These are phyloP conservation scores for Auriscalpium microsporum DNA, from an alignment of 768 basidiomycete genomes.

Conservation along the genomic window DNA sequence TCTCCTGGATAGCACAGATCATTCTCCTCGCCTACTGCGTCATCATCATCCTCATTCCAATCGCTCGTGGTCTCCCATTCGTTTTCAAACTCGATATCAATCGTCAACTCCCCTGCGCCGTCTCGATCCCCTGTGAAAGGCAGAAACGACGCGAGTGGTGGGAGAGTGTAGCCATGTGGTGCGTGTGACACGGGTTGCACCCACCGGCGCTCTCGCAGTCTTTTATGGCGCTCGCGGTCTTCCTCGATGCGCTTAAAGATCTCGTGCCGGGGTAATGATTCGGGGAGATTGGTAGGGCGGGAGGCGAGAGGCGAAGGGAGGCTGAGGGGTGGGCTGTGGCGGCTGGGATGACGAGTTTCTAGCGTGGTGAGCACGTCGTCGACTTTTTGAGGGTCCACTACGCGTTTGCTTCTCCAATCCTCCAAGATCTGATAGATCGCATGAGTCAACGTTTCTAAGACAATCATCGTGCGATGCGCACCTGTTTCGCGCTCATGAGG, in stretches of 20 bases:
- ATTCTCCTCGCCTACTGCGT: slow-evolving; percentile 64
- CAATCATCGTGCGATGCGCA: slow-evolving; percentile 22
- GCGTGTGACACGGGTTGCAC: slow-evolving; percentile 67
- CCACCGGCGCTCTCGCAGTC: slow-evolving; percentile 85
- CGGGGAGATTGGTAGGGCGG: slow-evolving; percentile 17
- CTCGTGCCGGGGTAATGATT: slow-evolving; percentile 39
- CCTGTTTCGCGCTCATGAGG: slow-evolving; percentile 81
- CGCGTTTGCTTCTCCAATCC: slow-evolving; percentile 79
- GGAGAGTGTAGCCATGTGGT: slow-evolving; percentile 31
- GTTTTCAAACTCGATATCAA: slow-evolving; percentile 83
- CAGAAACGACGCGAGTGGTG: slow-evolving; percentile 49
- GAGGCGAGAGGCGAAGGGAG: slow-evolving; percentile 15
- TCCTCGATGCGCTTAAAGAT: slow-evolving; percentile 85
- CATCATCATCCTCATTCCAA: slow-evolving; percentile 86
- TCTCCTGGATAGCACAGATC: slow-evolving; percentile 56
- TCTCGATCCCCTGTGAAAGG: slow-evolving; percentile 45
- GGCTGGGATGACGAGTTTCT: slow-evolving; percentile 33
- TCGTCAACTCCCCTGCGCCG: slow-evolving; percentile 49
- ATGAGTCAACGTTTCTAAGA: too few species aligned
- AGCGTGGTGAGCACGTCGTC: slow-evolving; percentile 60
- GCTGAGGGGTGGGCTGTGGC: slow-evolving; percentile 13
- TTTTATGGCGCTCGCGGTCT: slow-evolving; percentile 87
- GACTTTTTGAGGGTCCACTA: slow-evolving; percentile 70
- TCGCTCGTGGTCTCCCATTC: slow-evolving; percentile 87
- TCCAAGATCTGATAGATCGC: slow-evolving; percentile 63